Percentiles rank a stretch among this genome's conserved stretches.
phyloP scores from a whole-genome alignment of 305 asterid species.

The Fraxinus floribunda region DNA sequence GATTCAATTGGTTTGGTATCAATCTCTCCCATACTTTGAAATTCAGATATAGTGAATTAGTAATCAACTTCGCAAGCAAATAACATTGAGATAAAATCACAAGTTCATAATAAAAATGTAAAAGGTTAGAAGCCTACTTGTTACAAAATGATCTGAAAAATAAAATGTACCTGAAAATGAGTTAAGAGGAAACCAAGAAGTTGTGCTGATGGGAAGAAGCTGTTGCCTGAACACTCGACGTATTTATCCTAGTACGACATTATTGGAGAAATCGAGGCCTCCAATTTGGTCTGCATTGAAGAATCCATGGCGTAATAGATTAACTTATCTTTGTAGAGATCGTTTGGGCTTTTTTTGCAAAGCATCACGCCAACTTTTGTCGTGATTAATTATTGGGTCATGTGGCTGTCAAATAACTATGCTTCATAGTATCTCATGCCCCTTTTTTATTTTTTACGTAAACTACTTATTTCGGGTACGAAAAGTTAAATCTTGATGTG shows the following conservation, averaged over 20 bases:
- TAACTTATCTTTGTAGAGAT: not conserved
- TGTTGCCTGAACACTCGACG: not conserved
- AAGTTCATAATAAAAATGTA: not conserved
- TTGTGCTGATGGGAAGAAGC: not conserved
- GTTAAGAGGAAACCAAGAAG: not conserved
- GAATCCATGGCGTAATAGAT: not conserved
- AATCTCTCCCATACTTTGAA: constrained; percentile 54
- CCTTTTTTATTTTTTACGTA: not conserved
- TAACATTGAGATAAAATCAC: not conserved
- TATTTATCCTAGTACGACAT: not conserved
- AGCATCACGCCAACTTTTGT: not conserved
- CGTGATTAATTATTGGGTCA: not conserved
- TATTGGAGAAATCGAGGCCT: not conserved
- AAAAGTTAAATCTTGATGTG: not conserved
- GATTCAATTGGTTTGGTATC: constrained; percentile 65
- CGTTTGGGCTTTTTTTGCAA: not conserved
- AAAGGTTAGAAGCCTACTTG: not conserved
- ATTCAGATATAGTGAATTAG: not conserved
- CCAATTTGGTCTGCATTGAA: not conserved
- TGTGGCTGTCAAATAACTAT: not conserved
- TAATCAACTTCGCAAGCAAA: not conserved
- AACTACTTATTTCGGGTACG: not conserved
- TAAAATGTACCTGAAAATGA: not conserved
- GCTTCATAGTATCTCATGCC: not conserved
- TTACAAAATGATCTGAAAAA: not conserved